Evolutionary conservation across 2,329 filamentous ascomycete genomes (phyloP).

Genomic region (Didymella pomorum): DNA sequence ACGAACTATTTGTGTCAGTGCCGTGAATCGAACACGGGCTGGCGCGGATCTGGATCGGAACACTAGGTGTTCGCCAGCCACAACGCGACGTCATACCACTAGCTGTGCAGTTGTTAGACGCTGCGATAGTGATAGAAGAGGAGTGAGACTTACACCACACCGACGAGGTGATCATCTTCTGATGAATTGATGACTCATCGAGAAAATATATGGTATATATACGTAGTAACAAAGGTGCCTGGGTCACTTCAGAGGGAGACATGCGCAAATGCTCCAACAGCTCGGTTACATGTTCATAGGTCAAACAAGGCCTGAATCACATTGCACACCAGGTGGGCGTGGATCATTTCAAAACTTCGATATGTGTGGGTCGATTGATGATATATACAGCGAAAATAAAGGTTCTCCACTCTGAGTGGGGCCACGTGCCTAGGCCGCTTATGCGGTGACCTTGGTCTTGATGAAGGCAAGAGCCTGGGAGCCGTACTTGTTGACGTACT

Average conservation of each 20-base stretch:
- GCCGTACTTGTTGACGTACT: constrained; percentile 69
- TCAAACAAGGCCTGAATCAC: not conserved
- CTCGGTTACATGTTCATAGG: too few species aligned
- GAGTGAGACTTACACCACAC: constrained; percentile 36
- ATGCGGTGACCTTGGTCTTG: constrained; percentile 59
- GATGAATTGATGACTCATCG: constrained; percentile 14
- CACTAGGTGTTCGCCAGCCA: constrained; percentile 39
- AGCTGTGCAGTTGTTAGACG: constrained; percentile 23
- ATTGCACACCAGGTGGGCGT: not conserved
- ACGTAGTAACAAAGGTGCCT: not conserved
- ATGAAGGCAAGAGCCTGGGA: constrained; percentile 67
- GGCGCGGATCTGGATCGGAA: constrained; percentile 46
- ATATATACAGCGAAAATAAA: constrained; percentile 16
- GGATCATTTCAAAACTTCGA: not conserved
- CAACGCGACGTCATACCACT: constrained; percentile 54
- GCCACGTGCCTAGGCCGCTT: constrained; percentile 7
- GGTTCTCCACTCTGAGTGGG: not conserved
- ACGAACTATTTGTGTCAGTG: not conserved
- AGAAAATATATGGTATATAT: not conserved
- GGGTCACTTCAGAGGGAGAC: too few species aligned
- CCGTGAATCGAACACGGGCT: constrained; percentile 50
- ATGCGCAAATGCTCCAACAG: too few species aligned
- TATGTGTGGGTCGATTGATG: constrained; percentile 1
- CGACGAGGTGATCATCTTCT: constrained; percentile 26
- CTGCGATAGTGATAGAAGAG: not conserved